Evolutionary conservation across 2,329 filamentous ascomycete genomes (phyloP).

Genomic region (Calonectria crousiana): DNA sequence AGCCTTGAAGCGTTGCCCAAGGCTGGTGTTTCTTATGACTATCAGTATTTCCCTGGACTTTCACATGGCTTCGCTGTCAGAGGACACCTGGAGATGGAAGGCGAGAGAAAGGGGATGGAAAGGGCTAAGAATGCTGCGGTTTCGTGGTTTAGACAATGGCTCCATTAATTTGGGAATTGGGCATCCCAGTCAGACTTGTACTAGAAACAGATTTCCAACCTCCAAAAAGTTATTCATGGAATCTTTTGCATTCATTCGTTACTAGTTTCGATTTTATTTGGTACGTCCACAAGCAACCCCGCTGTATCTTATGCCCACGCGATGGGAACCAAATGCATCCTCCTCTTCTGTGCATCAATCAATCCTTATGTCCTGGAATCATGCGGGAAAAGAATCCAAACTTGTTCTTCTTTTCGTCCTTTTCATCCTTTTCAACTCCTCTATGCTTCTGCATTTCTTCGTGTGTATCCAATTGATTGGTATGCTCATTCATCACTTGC

Average conservation of each 20-base stretch:
- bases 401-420: slow-evolving; percentile 31
- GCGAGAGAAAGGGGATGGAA: background rate
- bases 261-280: background rate
- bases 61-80: background rate
- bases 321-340: background rate
- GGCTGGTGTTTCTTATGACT: background rate
- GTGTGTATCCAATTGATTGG: background rate
- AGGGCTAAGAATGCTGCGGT: background rate
- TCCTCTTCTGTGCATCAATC: background rate
- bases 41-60: background rate
- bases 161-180: background rate
- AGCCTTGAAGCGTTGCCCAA: background rate
- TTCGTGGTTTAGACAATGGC: background rate
- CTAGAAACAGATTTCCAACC: background rate
- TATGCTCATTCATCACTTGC: slow-evolving; percentile 2
- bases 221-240: background rate
- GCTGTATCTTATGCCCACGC: background rate
- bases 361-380: background rate
- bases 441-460: slow-evolving; percentile 1
- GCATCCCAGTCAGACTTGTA: background rate
- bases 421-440: slow-evolving; percentile 33
- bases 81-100: background rate
- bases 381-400: background rate
- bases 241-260: background rate
- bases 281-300: background rate